These are phyloP conservation scores for Leccinum griseonigrum DNA, from an alignment of 1,284 basidiomycete genomes.

Conservation along the genomic window DNA sequence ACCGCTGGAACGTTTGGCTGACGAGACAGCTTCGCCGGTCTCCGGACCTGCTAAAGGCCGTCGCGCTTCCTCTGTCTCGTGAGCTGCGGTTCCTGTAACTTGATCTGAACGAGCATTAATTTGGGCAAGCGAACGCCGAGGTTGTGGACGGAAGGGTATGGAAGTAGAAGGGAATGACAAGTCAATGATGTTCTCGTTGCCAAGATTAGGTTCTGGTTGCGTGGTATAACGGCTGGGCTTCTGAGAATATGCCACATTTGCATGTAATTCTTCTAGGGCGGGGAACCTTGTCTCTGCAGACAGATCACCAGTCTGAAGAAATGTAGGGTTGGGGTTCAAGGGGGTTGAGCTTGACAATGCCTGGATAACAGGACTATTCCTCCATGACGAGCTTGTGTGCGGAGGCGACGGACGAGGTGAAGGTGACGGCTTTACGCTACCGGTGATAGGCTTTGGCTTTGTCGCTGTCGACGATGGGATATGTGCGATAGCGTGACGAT, in stretches of 20 bases:
- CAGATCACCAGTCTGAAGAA: slow-evolving; percentile 37
- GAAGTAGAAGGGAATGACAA: slow-evolving; percentile 24
- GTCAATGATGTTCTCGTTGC: slow-evolving; percentile 19
- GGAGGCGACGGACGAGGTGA: slow-evolving; percentile 46
- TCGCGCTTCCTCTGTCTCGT: slow-evolving; percentile 35
- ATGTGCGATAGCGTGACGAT: slow-evolving; percentile 20
- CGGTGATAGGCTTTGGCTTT: slow-evolving; percentile 33
- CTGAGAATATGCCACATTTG: slow-evolving; percentile 42
- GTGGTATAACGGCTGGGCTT: slow-evolving; percentile 18
- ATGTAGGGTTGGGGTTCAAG: slow-evolving; percentile 19
- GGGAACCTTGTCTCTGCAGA: slow-evolving; percentile 70
- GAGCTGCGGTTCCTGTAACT: slow-evolving; percentile 54
- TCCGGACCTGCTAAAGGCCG: slow-evolving; percentile 6
- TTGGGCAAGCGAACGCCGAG: slow-evolving; percentile 16
- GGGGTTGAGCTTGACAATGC: slow-evolving; percentile 17
- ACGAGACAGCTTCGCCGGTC: slow-evolving; percentile 14
- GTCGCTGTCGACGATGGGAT: slow-evolving; percentile 21
- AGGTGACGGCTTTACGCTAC: slow-evolving; percentile 36
- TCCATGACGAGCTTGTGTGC: slow-evolving; percentile 21
- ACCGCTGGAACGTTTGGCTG: slow-evolving; percentile 23
- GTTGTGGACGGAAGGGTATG: slow-evolving; percentile 16
- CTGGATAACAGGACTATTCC: slow-evolving; percentile 13
- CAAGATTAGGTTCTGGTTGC: slow-evolving; percentile 15
- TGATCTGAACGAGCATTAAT: slow-evolving; percentile 45
- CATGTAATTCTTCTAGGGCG: slow-evolving; percentile 74